Evolutionary conservation across 2,329 filamentous ascomycete species (phyloP).

Genomic region (Beauveria scarabaeidicola): DNA sequence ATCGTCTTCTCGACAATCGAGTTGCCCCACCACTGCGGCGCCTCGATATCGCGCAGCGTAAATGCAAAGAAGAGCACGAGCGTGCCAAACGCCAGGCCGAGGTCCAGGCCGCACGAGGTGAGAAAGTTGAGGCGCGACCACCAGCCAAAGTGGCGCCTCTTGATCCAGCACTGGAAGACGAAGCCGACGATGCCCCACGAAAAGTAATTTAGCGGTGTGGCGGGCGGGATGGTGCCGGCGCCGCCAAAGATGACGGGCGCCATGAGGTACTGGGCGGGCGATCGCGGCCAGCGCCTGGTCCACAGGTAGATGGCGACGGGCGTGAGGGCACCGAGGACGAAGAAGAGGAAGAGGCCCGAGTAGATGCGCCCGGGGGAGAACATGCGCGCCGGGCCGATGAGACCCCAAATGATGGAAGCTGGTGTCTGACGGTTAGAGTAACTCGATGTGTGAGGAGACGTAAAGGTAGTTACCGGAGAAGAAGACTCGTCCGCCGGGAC

Average conservation of each 20-base stretch:
- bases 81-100: constrained; percentile 58
- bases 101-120: constrained; percentile 60
- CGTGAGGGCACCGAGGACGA: constrained; percentile 44
- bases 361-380: constrained; percentile 57
- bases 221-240: constrained; percentile 50
- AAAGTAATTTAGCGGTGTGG: constrained; percentile 66
- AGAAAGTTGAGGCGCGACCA: constrained; percentile 69
- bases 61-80: constrained; percentile 64
- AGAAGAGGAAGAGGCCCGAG: constrained; percentile 51
- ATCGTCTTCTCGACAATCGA: constrained; percentile 48
- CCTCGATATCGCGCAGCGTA: constrained; percentile 50
- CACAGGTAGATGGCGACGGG: constrained; percentile 45
- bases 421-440: not conserved
- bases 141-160: constrained; percentile 56
- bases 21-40: constrained; percentile 66
- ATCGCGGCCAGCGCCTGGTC: constrained; percentile 42
- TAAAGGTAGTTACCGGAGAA: constrained; percentile 50
- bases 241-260: constrained; percentile 56
- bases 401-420: constrained; percentile 60
- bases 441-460: not conserved
- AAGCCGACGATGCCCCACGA: constrained; percentile 66
- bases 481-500: constrained; percentile 55
- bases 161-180: constrained; percentile 61
- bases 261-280: constrained; percentile 45
- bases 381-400: constrained; percentile 54